phyloP scores from a whole-genome alignment of 495 filamentous ascomycete genomes.

The Talaromyces liani region DNA sequence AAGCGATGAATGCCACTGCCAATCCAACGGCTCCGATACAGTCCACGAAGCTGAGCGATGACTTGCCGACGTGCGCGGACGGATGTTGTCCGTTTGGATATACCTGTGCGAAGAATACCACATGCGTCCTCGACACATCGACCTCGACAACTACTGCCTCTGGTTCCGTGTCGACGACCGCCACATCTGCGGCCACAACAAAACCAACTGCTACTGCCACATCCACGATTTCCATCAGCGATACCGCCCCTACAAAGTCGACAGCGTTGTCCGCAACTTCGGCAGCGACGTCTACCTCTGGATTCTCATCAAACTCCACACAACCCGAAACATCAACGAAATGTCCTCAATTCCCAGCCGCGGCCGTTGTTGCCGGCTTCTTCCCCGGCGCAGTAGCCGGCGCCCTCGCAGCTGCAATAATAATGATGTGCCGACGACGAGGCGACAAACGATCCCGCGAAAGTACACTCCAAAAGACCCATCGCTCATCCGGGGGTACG shows the following conservation, averaged over 20 bases:
- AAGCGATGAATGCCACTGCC: constrained; percentile 52
- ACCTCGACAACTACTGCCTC: constrained; percentile 24
- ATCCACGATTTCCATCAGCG: constrained; percentile 1
- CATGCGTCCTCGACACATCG: constrained; percentile 33
- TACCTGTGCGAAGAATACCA: constrained; percentile 45
- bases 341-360: constrained; percentile 38
- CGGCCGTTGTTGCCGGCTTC: constrained; percentile 53
- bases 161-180: constrained; percentile 20
- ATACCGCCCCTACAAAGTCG: constrained; percentile 12
- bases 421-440: constrained; percentile 36
- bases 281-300: constrained; percentile 9
- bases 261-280: constrained; percentile 13
- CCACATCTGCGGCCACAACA: constrained; percentile 17
- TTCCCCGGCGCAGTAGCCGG: constrained; percentile 55
- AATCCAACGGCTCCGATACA: constrained; percentile 59
- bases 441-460: constrained; percentile 16
- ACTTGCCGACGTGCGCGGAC: constrained; percentile 49
- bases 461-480: constrained; percentile 16
- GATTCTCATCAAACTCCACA: constrained; percentile 14
- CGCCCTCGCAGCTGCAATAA: constrained; percentile 34
- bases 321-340: constrained; percentile 10
- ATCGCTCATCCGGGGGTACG: constrained; percentile 33
- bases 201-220: constrained; percentile 7
- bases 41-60: constrained; percentile 53
- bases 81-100: constrained; percentile 77